Percentiles rank a stretch among this genome's conserved stretches.
These are phyloP conservation scores for Aspergillus viridinutans DNA, from an alignment of 2,329 filamentous ascomycete genomes.

Conservation along the genomic window DNA sequence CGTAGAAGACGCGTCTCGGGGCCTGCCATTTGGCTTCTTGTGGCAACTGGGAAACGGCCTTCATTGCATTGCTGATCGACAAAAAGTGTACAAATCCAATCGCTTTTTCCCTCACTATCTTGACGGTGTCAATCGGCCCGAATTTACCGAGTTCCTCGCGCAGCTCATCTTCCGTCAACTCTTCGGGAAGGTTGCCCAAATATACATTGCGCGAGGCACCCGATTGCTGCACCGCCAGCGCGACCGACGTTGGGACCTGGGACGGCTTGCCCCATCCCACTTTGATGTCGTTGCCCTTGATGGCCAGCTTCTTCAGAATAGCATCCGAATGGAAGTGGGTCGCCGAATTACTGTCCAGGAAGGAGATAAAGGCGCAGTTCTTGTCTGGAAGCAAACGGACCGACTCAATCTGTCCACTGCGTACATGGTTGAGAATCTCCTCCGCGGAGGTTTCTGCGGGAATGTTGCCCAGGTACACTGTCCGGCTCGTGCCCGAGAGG, in stretches of 20 bases:
- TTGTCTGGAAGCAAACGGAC: slow-evolving; percentile 94
- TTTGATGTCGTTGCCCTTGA: slow-evolving; percentile 99
- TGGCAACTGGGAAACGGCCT: slow-evolving; percentile 91
- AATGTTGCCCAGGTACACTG: slow-evolving; percentile 96
- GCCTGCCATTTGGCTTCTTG: slow-evolving; percentile 97
- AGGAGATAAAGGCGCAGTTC: slow-evolving; percentile 99
- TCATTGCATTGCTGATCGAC: slow-evolving; percentile 96
- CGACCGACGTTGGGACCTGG: slow-evolving; percentile 93
- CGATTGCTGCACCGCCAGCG: slow-evolving; percentile 95
- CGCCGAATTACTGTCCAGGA: slow-evolving; percentile 93
- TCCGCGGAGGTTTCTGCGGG: slow-evolving; percentile 96
- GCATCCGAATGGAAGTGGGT: slow-evolving; percentile 99
- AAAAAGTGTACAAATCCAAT: slow-evolving; percentile 98
- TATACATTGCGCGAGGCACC: slow-evolving; percentile 97
- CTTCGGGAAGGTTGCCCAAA: slow-evolving; percentile 86
- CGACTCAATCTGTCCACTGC: slow-evolving; percentile 98
- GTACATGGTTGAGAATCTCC: slow-evolving; percentile 92
- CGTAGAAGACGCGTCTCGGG: slow-evolving; percentile 93
- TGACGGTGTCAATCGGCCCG: slow-evolving; percentile 92
- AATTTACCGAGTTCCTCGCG: slow-evolving; percentile 95
- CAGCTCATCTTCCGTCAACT: slow-evolving; percentile 84
- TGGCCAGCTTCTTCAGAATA: slow-evolving; percentile 98
- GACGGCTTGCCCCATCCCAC: slow-evolving; percentile 99
- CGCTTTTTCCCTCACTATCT: slow-evolving; percentile 95
- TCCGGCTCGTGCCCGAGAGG: slow-evolving; percentile 86